Base-by-base conservation (phyloP, 805 yeast genomes). In the Sungouiella thailandica region DNA sequence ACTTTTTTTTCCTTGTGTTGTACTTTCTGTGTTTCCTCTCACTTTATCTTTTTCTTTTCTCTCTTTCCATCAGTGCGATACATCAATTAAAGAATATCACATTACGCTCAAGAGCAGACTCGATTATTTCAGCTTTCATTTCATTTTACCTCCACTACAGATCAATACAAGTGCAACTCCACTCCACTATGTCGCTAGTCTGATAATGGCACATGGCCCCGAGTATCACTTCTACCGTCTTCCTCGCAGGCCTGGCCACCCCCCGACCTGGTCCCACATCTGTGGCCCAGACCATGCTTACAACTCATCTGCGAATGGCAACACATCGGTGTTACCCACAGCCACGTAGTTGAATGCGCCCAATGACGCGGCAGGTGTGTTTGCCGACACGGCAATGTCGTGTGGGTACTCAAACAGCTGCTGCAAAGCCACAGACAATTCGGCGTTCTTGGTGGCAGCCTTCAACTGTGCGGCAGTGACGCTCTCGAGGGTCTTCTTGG, bases 271-370 rank as follows among this genome's bases (percentile, higher is more conserved):
- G 35, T 28, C 35, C 35, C 17, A 22, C 23, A 25, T n/a, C 30
- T 17, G 32, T 31, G 39, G 29, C 35, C 24, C 25, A 39, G 39
- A 37, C 36, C 40, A 38, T 39, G 49, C 36, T 48, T 83, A 84
- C 66, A 90, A 80, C 70, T 93, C 96, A 62, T 83, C 88, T 53
- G 83, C 81, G 62, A 72, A 83, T 55, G 98, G 97, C 68, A 90
- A 78, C 47, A 77, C 78, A 57, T 79, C 81, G 41, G 82, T 78
- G 62, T 87, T 82, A 66, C 97, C 98, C 43, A 86, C 80, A 44
- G 93, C 96, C 46, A 82, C 93, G 56, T 83, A 80, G 70, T 81
- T 87, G 70, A 80, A 80, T 29, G 35, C 43, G 45, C 72, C 72
- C 41, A 83, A 51, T 54, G 74, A 68, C 39, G 47, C 55, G 29